Conservation (phyloP, 257 asterid genomes). For the Hygrophila difformis region DNA sequence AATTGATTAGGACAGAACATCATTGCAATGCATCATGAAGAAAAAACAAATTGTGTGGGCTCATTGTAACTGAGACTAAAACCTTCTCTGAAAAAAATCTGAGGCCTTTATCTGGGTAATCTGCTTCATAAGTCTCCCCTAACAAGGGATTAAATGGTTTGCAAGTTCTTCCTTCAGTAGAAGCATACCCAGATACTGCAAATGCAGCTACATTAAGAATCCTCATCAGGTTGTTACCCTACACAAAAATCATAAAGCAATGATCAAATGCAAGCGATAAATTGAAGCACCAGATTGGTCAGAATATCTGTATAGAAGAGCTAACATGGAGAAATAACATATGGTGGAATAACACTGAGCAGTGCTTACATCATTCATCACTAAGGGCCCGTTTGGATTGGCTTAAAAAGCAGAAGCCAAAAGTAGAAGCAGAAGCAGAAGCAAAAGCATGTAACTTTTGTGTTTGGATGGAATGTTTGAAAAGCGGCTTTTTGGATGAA, state of each 20-base stretch:
- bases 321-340: background rate
- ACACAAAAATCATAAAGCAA: constrained; percentile 16
- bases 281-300: background rate
- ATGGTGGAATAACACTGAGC: background rate
- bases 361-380: too few species aligned
- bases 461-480: too few species aligned
- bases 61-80: constrained; percentile 6
- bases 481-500: too few species aligned
- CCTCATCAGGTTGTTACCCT: constrained; percentile 95
- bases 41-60: constrained; percentile 3
- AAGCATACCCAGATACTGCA: constrained; percentile 97
- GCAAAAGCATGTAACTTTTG: too few species aligned
- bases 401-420: too few species aligned
- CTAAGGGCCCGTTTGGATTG: too few species aligned
- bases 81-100: constrained; percentile 94
- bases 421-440: too few species aligned
- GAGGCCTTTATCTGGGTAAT: constrained; percentile 88
- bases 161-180: constrained; percentile 90
- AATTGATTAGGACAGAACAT: background rate
- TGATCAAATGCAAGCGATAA: constrained; percentile 19
- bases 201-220: constrained; percentile 92
- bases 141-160: constrained; percentile 93
- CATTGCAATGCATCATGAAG: constrained; percentile 1
- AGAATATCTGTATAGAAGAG: background rate
- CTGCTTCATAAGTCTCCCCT: constrained; percentile 98